phyloP scores from a whole-genome alignment of 2,329 filamentous ascomycete genomes.

The Beauveria sp. region DNA sequence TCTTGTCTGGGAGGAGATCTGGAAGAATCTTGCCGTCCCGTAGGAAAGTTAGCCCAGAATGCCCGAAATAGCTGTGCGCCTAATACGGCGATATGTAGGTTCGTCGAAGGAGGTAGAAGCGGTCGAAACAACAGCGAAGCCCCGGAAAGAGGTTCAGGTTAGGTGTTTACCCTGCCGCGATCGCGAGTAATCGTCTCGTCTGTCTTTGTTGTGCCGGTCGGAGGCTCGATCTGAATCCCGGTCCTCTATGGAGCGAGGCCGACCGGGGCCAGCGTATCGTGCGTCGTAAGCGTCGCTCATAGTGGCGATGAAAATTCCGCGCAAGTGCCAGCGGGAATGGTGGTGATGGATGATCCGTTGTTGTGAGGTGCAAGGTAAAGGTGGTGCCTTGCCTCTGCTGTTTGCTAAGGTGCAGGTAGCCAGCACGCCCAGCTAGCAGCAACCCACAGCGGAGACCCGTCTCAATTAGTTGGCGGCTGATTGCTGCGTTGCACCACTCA shows the following conservation, averaged over 20 bases:
- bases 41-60: constrained; percentile 37
- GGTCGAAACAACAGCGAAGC: not conserved
- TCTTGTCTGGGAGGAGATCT: constrained; percentile 35
- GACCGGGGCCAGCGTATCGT: constrained; percentile 23
- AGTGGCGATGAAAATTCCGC: constrained; percentile 18
- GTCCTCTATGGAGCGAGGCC: constrained; percentile 15
- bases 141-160: constrained; percentile 23
- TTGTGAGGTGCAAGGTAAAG: not conserved
- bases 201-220: constrained; percentile 13
- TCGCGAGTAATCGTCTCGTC: constrained; percentile 33
- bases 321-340: not conserved
- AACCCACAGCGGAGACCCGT: not conserved
- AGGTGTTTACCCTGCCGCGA: constrained; percentile 43
- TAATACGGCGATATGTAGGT: not conserved
- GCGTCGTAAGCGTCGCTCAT: constrained; percentile 38
- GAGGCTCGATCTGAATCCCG: constrained; percentile 15
- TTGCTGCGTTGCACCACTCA: not conserved
- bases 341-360: not conserved
- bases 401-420: not conserved
- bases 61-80: constrained; percentile 20
- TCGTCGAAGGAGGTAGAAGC: not conserved
- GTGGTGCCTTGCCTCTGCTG: not conserved
- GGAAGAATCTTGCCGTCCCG: constrained; percentile 35
- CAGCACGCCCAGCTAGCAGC: no score
- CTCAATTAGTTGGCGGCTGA: not conserved